phyloP scores from a whole-genome alignment of 208 protist genomes.

The Trypanosoma caninum region DNA sequence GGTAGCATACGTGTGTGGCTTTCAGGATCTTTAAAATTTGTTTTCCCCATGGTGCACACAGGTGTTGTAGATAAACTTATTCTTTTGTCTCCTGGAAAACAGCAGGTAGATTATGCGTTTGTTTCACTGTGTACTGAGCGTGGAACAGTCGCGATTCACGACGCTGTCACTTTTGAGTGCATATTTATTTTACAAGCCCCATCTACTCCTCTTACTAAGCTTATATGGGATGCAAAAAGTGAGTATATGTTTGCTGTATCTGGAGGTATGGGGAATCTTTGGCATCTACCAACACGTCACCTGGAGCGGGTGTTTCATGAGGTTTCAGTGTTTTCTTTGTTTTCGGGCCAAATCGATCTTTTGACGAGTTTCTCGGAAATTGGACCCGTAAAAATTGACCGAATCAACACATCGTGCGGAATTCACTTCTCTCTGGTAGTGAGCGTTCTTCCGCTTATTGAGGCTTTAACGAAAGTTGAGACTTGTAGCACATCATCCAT shows the following conservation, averaged over 20 bases:
- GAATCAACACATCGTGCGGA: constrained; percentile 14
- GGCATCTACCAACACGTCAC: constrained; percentile 76
- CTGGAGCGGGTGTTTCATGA: constrained; percentile 45
- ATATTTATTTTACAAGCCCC: constrained; percentile 54
- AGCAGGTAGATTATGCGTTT: constrained; percentile 44
- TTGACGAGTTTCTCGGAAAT: constrained; percentile 1
- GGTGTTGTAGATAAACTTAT: constrained; percentile 21
- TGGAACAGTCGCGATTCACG: constrained; percentile 67
- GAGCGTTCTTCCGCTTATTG: constrained; percentile 17
- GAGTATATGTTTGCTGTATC: constrained; percentile 64
- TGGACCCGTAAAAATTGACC: constrained; percentile 19
- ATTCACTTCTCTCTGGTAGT: constrained; percentile 22
- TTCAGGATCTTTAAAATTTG: constrained; percentile 8
- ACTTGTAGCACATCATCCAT: not conserved
- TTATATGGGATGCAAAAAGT: constrained; percentile 39
- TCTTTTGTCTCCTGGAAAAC: constrained; percentile 9
- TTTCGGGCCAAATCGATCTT: not conserved
- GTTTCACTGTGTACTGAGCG: constrained; percentile 50
- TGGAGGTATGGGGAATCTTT: constrained; percentile 51
- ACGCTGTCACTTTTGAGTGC: constrained; percentile 38
- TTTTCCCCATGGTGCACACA: constrained; percentile 21
- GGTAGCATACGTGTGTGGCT: constrained; percentile 23
- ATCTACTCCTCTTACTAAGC: constrained; percentile 53
- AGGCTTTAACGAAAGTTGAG: constrained; percentile 3
- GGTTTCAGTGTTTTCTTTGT: not conserved